Evolutionary conservation across 2,329 filamentous ascomycete species (phyloP).

Genomic region (Penicillium oxalicum): DNA sequence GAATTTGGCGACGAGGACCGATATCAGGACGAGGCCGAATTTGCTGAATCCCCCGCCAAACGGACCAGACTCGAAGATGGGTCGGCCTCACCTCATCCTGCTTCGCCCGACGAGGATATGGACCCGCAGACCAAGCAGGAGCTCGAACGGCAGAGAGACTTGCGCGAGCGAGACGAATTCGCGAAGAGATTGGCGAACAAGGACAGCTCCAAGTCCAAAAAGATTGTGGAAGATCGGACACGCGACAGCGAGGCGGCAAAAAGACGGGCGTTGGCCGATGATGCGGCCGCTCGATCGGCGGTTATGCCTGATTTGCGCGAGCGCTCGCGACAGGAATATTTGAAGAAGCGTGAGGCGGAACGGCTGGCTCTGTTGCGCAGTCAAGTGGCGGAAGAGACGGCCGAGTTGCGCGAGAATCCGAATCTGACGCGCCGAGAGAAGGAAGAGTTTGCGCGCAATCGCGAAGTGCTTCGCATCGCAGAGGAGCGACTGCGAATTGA

Average conservation of each 20-base stretch:
- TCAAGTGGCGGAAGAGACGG: constrained; percentile 83
- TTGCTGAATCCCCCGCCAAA: constrained; percentile 65
- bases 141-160: constrained; percentile 57
- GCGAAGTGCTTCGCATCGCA: constrained; percentile 72
- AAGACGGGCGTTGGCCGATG: constrained; percentile 59
- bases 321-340: constrained; percentile 82
- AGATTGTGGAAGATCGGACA: constrained; percentile 56
- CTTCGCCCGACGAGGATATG: constrained; percentile 42
- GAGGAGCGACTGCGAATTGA: constrained; percentile 84
- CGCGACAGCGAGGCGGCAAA: constrained; percentile 55
- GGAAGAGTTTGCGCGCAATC: constrained; percentile 81
- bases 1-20: constrained; percentile 42
- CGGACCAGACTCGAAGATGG: constrained; percentile 61
- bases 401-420: constrained; percentile 70
- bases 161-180: constrained; percentile 72
- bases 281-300: constrained; percentile 60
- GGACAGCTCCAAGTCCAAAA: constrained; percentile 65
- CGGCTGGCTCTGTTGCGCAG: constrained; percentile 77
- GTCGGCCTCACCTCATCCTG: constrained; percentile 26
- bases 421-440: constrained; percentile 71
- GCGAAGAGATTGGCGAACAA: constrained; percentile 68
- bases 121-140: constrained; percentile 58
- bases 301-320: constrained; percentile 76
- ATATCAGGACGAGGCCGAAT: constrained; percentile 50
- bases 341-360: constrained; percentile 87